These are phyloP conservation scores for Penicillium samsonianum DNA, from an alignment of 495 filamentous ascomycete species.

Conservation along the genomic window DNA sequence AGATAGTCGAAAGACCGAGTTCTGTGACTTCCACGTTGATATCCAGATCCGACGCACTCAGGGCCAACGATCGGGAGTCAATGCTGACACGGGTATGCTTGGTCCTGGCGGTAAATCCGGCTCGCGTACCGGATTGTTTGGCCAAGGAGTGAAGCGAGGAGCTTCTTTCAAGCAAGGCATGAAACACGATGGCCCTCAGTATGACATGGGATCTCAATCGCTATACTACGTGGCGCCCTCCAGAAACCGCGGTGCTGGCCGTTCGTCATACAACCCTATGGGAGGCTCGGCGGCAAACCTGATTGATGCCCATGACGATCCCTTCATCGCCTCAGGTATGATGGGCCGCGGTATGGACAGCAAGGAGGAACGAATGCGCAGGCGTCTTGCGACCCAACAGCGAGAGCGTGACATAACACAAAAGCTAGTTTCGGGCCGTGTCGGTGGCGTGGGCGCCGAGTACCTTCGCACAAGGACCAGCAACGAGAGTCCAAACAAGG, in stretches of 20 bases:
- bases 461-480: slow-evolving; percentile 62
- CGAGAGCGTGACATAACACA: slow-evolving; percentile 79
- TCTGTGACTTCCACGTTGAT: slow-evolving; percentile 92
- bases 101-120: slow-evolving; percentile 49
- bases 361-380: slow-evolving; percentile 68
- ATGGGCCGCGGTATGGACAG: slow-evolving; percentile 49
- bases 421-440: slow-evolving; percentile 59
- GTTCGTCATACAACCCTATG: slow-evolving; percentile 27
- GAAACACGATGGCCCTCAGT: slow-evolving; percentile 51
- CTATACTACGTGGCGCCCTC: slow-evolving; percentile 58
- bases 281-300: slow-evolving; percentile 60
- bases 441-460: slow-evolving; percentile 70
- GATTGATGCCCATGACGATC: slow-evolving; percentile 67
- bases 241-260: slow-evolving; percentile 28
- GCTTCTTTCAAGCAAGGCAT: slow-evolving; percentile 35
- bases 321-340: slow-evolving; percentile 51
- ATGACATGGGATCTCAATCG: slow-evolving; percentile 60
- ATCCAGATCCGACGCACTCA: slow-evolving; percentile 70
- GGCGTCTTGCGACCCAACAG: slow-evolving; percentile 68
- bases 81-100: slow-evolving; percentile 53
- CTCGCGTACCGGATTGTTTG: slow-evolving; percentile 49
- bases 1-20: slow-evolving; percentile 81
- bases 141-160: slow-evolving; percentile 37
- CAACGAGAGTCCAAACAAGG: slow-evolving; percentile 25
- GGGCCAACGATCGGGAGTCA: slow-evolving; percentile 76